These are phyloP conservation scores for Knoxdaviesia proteae DNA, from an alignment of 2,329 filamentous ascomycete species.

Conservation along the genomic window DNA sequence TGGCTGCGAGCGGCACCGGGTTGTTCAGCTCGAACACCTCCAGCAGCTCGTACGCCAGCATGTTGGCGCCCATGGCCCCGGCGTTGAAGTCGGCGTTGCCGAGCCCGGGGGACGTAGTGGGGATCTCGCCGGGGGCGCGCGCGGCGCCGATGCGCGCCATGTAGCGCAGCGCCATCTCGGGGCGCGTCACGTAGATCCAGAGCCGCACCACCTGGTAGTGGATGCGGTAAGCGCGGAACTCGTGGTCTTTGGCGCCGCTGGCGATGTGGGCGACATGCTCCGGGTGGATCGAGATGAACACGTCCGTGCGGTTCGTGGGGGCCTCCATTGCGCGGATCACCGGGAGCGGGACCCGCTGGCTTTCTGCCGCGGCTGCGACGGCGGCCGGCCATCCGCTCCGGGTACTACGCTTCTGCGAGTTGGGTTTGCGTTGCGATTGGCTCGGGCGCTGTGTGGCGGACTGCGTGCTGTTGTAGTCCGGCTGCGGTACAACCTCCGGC, in stretches of 20 bases:
- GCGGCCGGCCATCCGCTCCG: neutral
- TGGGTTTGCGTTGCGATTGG: constrained; percentile 11
- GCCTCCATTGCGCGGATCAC: constrained; percentile 25
- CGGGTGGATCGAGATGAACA: constrained; percentile 28
- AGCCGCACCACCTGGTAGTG: constrained; percentile 33
- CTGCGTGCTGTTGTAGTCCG: constrained; percentile 2
- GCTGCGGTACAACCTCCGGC: constrained; percentile 3
- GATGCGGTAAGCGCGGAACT: constrained; percentile 34
- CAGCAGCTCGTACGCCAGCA: constrained; percentile 29
- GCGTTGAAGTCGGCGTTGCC: constrained; percentile 32
- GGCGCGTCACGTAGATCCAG: constrained; percentile 36
- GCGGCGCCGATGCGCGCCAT: constrained; percentile 33
- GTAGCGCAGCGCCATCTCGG: constrained; percentile 28
- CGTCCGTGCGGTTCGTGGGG: constrained; percentile 28
- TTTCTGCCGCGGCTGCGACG: constrained; percentile 10
- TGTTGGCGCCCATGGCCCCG: constrained; percentile 7
- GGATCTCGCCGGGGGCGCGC: constrained; percentile 25
- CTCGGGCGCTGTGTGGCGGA: constrained; percentile 2
- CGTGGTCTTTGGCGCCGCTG: constrained; percentile 27
- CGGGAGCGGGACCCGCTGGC: constrained; percentile 29
- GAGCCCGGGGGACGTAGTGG: constrained; percentile 17
- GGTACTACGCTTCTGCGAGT: constrained; percentile 11
- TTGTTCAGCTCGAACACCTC: constrained; percentile 44
- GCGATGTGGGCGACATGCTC: constrained; percentile 26
- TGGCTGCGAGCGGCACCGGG: constrained; percentile 27